These are phyloP conservation scores for Neofusicoccum sp. DNA, from an alignment of 2,329 filamentous ascomycete genomes.

Conservation along the genomic window DNA sequence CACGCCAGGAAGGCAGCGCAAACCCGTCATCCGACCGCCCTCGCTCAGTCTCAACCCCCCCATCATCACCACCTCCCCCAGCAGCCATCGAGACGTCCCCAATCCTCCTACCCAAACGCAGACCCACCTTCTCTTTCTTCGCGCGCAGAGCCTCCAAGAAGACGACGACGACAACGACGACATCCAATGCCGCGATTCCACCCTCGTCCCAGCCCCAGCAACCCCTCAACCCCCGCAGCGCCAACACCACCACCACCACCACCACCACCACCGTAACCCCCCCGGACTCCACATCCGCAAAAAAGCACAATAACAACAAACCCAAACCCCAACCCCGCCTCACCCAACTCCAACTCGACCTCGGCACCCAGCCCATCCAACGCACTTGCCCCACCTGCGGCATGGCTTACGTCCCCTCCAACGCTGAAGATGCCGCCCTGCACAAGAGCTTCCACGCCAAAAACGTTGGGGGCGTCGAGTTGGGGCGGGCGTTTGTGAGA, in stretches of 20 bases:
- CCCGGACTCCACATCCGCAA: too few relatives aligned
- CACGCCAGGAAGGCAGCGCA: constrained; percentile 16
- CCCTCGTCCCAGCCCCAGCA: not conserved
- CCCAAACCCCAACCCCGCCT: constrained; percentile 35
- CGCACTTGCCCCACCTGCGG: constrained; percentile 60
- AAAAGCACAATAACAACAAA: not conserved
- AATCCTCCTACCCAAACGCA: constrained; percentile 43
- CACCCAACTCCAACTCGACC: constrained; percentile 61
- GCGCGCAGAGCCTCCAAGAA: constrained; percentile 40
- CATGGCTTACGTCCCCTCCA: constrained; percentile 66
- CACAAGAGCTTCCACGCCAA: constrained; percentile 65
- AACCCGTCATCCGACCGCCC: not conserved
- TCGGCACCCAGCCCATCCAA: constrained; percentile 54
- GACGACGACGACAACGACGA: constrained; percentile 22
- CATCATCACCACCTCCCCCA: constrained; percentile 49
- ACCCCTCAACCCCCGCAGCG: not conserved
- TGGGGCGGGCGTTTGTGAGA: constrained; percentile 57
- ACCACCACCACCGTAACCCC: constrained; percentile 13
- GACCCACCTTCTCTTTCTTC: constrained; percentile 47
- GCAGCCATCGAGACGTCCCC: constrained; percentile 44
- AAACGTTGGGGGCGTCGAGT: constrained; percentile 60
- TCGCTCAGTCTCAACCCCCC: not conserved
- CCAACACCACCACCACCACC: constrained; percentile 19
- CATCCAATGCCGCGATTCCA: not conserved
- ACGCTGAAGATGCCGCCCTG: constrained; percentile 58